Evolutionary conservation across 768 basidiomycete genomes (phyloP), one percentile per base, ranked within the genome.

Genomic region (Terana coerulea): DNA sequence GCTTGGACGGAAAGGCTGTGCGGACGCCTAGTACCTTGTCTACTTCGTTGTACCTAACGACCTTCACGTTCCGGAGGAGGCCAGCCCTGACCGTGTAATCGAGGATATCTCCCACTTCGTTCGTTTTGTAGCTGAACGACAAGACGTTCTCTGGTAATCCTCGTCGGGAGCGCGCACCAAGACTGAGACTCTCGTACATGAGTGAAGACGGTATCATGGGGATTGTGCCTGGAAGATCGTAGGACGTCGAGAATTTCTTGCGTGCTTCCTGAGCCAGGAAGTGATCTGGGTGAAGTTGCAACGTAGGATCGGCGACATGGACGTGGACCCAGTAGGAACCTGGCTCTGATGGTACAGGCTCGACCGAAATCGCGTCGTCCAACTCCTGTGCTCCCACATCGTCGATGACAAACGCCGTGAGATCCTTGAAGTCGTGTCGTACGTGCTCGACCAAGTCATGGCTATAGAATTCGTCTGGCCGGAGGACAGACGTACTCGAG

Each of bases 291-390:
- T 84, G 86, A 22, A 99, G 75, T 42, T 86, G 58, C 10, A 84
- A 73, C 1, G 91, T 92, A 0, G 95, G 95, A 65, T 99, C 97
- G 9, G 97, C 95, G 50, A 99, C 77, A 63, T 98, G 97, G 22
- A 87, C 75, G 60, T 98, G 95, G 10, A 95, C 64, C 95, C 97
- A 98, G 39, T 69, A 63, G 17, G 67, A 74, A 14, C 74, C 78
- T 2, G 81, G 79, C 42, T 88, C 81, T 3, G 69, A 69, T 4
- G 77, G 73, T 28, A 86, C 75, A n/a, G 69, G 62, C 56, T 95
- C 89, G 26, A 98, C 62, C 1, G 94, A 95, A 28, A 99, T 60
- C 2, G 93, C 97, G 64, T 99, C 97, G 63, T 99, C 97, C 19
- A 98, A 76, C 62, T 99, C 97, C 60, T 86, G 69, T 0, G 97